Conservation (phyloP, 2,329 filamentous ascomycete genomes). For the Colletotrichum sp. region DNA sequence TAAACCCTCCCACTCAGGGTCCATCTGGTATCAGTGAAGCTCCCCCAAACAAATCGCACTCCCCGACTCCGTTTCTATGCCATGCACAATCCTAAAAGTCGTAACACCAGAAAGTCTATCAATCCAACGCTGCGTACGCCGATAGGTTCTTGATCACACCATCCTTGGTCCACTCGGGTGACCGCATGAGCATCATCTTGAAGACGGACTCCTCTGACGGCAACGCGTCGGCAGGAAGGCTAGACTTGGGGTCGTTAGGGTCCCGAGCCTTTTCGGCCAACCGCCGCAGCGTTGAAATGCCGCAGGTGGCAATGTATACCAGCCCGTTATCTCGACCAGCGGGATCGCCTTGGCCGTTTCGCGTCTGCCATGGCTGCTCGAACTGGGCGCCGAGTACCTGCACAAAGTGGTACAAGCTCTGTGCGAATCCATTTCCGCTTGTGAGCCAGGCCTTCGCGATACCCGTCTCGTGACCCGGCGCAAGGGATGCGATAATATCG, state of each 20-base stretch:
- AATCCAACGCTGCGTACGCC: conserved; percentile 61
- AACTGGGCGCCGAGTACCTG: conserved; percentile 72
- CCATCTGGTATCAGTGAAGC: background rate
- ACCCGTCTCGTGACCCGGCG: conserved; percentile 71
- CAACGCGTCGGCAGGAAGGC: conserved; percentile 65
- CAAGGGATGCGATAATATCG: conserved; percentile 82
- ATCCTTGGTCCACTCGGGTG: conserved; percentile 65
- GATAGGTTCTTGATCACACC: conserved; percentile 72
- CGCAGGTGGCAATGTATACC: conserved; percentile 70
- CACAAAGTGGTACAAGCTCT: conserved; percentile 78
- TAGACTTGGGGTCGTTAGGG: conserved; percentile 52
- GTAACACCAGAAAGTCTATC: background rate
- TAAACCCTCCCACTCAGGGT: background rate
- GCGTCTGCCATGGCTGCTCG: conserved; percentile 45
- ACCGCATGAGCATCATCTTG: conserved; percentile 69
- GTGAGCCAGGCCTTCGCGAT: conserved; percentile 82
- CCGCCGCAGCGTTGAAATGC: conserved; percentile 70
- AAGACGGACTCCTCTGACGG: conserved; percentile 72
- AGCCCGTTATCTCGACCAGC: conserved; percentile 49
- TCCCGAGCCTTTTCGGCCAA: conserved; percentile 72
- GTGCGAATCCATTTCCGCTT: conserved; percentile 82
- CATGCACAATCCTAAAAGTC: background rate
- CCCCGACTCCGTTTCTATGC: background rate
- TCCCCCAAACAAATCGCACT: background rate
- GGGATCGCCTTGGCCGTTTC: conserved; percentile 33